Conservation (phyloP, 257 asterid genomes). For the Linderniella brevidens region DNA sequence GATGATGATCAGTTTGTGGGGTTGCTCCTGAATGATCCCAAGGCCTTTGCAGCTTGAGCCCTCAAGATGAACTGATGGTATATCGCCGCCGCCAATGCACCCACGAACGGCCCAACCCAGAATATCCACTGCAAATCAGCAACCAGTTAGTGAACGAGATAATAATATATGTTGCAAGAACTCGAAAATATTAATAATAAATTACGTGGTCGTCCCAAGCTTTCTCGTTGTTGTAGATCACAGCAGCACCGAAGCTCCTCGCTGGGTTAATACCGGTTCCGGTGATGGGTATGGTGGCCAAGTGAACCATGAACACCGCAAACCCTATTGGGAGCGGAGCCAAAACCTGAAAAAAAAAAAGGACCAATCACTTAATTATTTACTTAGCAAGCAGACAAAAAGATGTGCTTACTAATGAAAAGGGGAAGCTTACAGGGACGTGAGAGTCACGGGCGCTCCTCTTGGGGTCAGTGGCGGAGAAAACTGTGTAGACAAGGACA, state of each 20-base stretch:
- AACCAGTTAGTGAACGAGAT: too few species aligned
- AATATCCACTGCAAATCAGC: conserved; percentile 62
- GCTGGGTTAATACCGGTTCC: conserved; percentile 97
- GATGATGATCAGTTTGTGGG: conserved; percentile 65
- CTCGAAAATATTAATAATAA: background rate
- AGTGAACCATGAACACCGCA: conserved; percentile 94
- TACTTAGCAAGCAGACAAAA: too few species aligned
- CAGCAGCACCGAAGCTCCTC: conserved; percentile 93
- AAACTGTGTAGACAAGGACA: conserved; percentile 85
- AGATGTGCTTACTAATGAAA: background rate
- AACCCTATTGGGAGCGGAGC: conserved; percentile 96
- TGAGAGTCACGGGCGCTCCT: conserved; percentile 96
- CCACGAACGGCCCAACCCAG: conserved; percentile 88
- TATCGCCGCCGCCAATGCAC: conserved; percentile 74
- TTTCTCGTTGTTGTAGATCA: conserved; percentile 44
- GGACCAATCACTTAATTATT: too few species aligned
- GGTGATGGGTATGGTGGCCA: conserved; percentile 88
- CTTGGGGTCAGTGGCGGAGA: conserved; percentile 96
- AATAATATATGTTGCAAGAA: too few species aligned
- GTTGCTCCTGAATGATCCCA: conserved; percentile 94
- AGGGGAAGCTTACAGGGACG: conserved; percentile 45
- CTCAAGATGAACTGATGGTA: conserved; percentile 78
- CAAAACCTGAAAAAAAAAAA: conserved; percentile 36
- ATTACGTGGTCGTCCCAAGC: conserved; percentile 81
- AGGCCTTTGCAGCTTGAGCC: conserved; percentile 68